Evolutionary conservation across 2,329 filamentous ascomycete genomes (phyloP), one percentile per base, ranked within the genome.

Genomic region (Colletotrichum graminicola): DNA sequence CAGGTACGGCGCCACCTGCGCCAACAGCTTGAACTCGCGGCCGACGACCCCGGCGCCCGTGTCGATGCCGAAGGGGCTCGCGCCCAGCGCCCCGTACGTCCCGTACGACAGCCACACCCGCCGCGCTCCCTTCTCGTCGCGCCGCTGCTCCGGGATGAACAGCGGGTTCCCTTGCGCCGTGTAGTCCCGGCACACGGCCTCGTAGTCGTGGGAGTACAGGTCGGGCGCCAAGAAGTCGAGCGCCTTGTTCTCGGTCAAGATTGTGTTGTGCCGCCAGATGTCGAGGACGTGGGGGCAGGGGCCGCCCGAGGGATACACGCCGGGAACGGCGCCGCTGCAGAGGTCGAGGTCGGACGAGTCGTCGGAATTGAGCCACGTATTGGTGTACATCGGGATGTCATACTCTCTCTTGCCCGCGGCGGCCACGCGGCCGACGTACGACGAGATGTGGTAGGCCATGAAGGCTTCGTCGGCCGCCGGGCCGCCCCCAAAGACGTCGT

Each of bases 71-170:
- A 85, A 85, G 0, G 83, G 82, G 0, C 77, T 76, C 0, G 78
- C 75, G 0, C 83, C 83, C 0, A 85, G 73, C 2, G 79, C 79
- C 16, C 77, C 77, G 62, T 84, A 81, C 0, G 81, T 80, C 1
- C 81, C 84, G 26, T 81, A 82, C 0, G 84, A 80, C 0, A 80
- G 62, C 82, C 83, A 86, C 1, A 85, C 75, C 2, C 84, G 73
- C 7, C 83, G 76, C 0, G 82, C 80, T 7, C 84, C 84, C 36
- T 82, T 79, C 45, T 84, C 84, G 64, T 87, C 85, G 16, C 86
- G 80, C 6, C 85, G 79, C 74, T 87, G 86, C 76, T 88, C 86
- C 0, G 86, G 86, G 47, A 88, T 86, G 73, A 87, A 87, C 0
- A 88, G 78, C 0, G 84, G 80, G 72, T 86, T 83, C 14, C 77